phyloP scores from a whole-genome alignment of 2,329 filamentous ascomycete species.

The Pestalotiopsis sp. region DNA sequence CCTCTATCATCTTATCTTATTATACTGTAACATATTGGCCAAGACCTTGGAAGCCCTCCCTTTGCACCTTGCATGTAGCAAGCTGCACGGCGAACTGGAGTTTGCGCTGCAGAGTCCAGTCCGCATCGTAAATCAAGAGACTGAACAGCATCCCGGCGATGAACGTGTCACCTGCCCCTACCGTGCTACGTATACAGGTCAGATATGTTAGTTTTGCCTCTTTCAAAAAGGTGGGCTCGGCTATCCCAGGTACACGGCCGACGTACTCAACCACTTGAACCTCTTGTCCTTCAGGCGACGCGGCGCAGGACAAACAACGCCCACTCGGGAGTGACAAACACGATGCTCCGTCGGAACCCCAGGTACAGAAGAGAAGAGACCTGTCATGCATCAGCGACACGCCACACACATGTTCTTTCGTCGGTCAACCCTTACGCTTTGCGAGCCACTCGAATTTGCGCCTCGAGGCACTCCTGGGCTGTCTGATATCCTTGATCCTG shows the following conservation, averaged over 20 bases:
- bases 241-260: neutral
- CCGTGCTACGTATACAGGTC: constrained; percentile 50
- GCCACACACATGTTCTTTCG: neutral
- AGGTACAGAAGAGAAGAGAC: constrained; percentile 41
- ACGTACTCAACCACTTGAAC: constrained; percentile 64
- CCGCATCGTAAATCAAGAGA: constrained; percentile 49
- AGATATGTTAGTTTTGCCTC: constrained; percentile 22
- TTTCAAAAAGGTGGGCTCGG: constrained; percentile 5
- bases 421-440: constrained; percentile 33
- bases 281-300: constrained; percentile 38
- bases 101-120: constrained; percentile 52
- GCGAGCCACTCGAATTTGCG: constrained; percentile 33
- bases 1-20: neutral
- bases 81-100: constrained; percentile 66
- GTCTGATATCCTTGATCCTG: constrained; percentile 32
- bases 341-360: constrained; percentile 48
- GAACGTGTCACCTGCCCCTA: constrained; percentile 78
- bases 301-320: constrained; percentile 43
- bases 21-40: constrained; percentile 30
- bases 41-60: constrained; percentile 65
- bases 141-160: constrained; percentile 71
- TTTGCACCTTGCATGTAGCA: constrained; percentile 69
- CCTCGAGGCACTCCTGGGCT: constrained; percentile 30
- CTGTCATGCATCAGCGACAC: neutral
- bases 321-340: constrained; percentile 41